These are phyloP conservation scores for Garcileccinum viscosum DNA, from an alignment of 1,284 basidiomycete genomes.

Conservation along the genomic window DNA sequence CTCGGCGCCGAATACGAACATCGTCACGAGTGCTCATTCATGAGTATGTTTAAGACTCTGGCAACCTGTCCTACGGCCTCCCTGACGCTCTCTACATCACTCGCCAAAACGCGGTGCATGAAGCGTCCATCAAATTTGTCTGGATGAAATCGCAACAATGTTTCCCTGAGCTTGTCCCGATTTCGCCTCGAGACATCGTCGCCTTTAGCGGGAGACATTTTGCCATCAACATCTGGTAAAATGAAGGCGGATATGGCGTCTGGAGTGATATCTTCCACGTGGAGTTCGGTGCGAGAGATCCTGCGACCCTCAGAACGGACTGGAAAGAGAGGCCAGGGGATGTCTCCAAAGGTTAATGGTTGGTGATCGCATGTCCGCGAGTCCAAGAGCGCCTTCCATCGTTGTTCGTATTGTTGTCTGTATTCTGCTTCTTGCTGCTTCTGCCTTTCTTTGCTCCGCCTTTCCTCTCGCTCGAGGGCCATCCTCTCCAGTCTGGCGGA, in stretches of 20 bases:
- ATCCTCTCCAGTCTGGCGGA: slow-evolving; percentile 55
- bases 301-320: background rate
- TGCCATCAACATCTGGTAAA: slow-evolving; percentile 41
- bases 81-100: slow-evolving; percentile 74
- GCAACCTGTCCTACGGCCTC: slow-evolving; percentile 80
- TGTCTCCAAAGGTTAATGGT: slow-evolving; percentile 59
- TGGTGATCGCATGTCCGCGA: slow-evolving; percentile 25
- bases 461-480: slow-evolving; percentile 56
- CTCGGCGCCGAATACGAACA: background rate
- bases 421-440: slow-evolving; percentile 48
- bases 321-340: slow-evolving; percentile 80
- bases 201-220: slow-evolving; percentile 11
- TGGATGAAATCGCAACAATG: slow-evolving; percentile 82
- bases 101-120: slow-evolving; percentile 59
- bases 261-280: slow-evolving; percentile 58
- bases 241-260: slow-evolving; percentile 71
- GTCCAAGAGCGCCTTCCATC: slow-evolving; percentile 62
- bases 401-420: slow-evolving; percentile 59
- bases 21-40: slow-evolving; percentile 39
- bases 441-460: slow-evolving; percentile 53
- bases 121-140: slow-evolving; percentile 85
- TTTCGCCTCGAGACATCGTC: slow-evolving; percentile 43
- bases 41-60: slow-evolving; percentile 56
- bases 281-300: slow-evolving; percentile 27
- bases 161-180: slow-evolving; percentile 73